These are phyloP conservation scores for Eimeria necatrix DNA, from an alignment of 169 alveolate species.

Conservation along the genomic window DNA sequence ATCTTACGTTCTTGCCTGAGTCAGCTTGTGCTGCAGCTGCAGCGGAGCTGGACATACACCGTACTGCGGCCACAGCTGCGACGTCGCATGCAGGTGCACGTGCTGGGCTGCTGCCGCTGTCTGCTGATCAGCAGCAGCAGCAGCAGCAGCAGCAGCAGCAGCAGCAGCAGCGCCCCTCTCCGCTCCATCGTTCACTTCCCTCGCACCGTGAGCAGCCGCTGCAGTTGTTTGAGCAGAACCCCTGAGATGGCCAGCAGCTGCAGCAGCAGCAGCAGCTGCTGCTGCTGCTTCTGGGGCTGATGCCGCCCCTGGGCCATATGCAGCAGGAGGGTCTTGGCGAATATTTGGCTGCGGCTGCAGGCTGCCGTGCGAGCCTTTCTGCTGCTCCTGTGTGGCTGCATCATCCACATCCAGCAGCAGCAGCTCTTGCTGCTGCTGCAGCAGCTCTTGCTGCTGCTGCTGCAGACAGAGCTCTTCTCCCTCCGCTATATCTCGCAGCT, in stretches of 20 bases:
- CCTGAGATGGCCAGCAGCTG: neutral
- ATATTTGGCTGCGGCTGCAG: neutral
- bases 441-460: constrained; percentile 48
- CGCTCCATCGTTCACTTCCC: neutral
- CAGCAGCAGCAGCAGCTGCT: neutral
- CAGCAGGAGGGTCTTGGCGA: neutral
- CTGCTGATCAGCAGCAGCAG: neutral
- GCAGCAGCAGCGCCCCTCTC: neutral
- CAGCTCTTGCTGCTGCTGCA: constrained; percentile 20
- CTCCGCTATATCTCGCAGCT: constrained; percentile 68
- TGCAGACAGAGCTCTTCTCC: constrained; percentile 20
- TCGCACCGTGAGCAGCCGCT: neutral
- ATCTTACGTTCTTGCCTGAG: constrained; percentile 21
- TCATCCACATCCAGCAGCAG: neutral
- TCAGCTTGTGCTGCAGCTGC: constrained; percentile 61
- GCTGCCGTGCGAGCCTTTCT: neutral
- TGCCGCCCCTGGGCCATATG: neutral
- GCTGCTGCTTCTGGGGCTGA: constrained; percentile 27
- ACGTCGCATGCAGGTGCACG: neutral
- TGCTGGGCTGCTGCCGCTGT: neutral
- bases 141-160: constrained; percentile 3
- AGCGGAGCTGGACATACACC: neutral
- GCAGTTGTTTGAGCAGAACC: neutral
- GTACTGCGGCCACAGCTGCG: constrained; percentile 14
- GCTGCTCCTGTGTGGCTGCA: neutral